phyloP scores from a whole-genome alignment of 495 filamentous ascomycete species.

The Lepraria neglecta region DNA sequence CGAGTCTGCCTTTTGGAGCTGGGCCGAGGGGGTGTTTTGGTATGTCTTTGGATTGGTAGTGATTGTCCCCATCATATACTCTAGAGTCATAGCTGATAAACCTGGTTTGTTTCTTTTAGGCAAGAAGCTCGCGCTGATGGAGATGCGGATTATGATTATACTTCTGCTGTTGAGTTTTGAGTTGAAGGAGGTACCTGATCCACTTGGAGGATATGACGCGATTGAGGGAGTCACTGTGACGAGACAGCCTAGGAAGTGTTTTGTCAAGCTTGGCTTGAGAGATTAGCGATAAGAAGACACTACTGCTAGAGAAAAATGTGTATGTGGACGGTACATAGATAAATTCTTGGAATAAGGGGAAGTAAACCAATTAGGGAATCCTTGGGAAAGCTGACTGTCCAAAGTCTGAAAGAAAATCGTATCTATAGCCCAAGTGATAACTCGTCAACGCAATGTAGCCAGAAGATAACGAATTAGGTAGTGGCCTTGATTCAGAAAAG shows the following conservation, averaged over 20 bases:
- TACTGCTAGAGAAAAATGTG: background rate
- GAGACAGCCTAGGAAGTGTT: slow-evolving; percentile 6
- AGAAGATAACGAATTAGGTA: background rate
- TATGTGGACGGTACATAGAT: background rate
- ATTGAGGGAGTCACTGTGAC: slow-evolving; percentile 6
- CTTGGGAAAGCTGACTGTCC: background rate
- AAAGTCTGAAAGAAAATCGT: background rate
- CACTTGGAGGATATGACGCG: slow-evolving; percentile 2
- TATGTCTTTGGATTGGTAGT: background rate
- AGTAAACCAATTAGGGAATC: background rate
- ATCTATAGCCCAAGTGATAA: background rate
- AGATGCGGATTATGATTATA: slow-evolving; percentile 8
- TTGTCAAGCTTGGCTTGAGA: background rate
- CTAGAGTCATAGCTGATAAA: background rate
- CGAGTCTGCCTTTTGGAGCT: slow-evolving; percentile 7
- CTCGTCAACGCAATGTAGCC: background rate
- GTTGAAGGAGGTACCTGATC: background rate
- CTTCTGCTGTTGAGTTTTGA: slow-evolving; percentile 9
- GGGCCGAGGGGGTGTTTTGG: background rate
- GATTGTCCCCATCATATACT: background rate
- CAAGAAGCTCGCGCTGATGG: slow-evolving; percentile 8
- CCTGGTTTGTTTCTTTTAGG: background rate
- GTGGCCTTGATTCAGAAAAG: background rate
- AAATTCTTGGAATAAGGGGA: background rate
- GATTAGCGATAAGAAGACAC: background rate